Evolutionary conservation across 352 stramenopile species (phyloP).

Genomic region (Pythium insidiosum): DNA sequence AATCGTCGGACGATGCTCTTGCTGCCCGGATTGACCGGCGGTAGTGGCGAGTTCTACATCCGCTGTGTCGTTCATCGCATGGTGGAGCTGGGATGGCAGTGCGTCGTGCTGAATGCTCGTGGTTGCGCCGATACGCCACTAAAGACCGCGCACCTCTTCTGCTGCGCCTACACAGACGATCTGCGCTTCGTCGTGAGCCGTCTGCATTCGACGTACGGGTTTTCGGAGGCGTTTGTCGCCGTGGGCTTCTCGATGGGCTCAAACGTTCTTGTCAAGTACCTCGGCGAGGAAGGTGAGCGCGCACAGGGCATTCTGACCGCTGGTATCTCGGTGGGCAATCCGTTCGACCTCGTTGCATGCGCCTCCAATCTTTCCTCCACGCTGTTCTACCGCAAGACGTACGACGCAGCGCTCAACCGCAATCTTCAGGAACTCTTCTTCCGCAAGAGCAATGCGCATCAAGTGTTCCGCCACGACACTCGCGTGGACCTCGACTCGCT

Average conservation of each 20-base stretch:
- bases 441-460: slow-evolving; percentile 47
- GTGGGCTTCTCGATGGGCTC: slow-evolving; percentile 67
- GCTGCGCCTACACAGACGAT: slow-evolving; percentile 60
- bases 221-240: slow-evolving; percentile 33
- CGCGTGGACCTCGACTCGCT: slow-evolving; percentile 36
- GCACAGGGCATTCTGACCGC: slow-evolving; percentile 23
- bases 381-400: slow-evolving; percentile 47
- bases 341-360: slow-evolving; percentile 49
- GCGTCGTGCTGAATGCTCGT: slow-evolving; percentile 67
- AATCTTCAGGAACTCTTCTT: slow-evolving; percentile 58
- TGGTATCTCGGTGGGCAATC: slow-evolving; percentile 58
- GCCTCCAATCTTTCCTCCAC: slow-evolving; percentile 30
- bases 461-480: slow-evolving; percentile 38
- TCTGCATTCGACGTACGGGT: slow-evolving; percentile 30
- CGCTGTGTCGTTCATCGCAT: slow-evolving; percentile 31
- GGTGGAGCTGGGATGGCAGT: slow-evolving; percentile 42
- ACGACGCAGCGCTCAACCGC: slow-evolving; percentile 35
- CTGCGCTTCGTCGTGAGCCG: slow-evolving; percentile 35
- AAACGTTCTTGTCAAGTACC: slow-evolving; percentile 73
- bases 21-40: slow-evolving; percentile 48
- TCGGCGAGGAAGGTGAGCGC: slow-evolving; percentile 38
- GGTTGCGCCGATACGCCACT: slow-evolving; percentile 56
- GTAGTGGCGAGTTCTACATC: slow-evolving; percentile 64
- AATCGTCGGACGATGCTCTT: slow-evolving; percentile 34
- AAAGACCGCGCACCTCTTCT: slow-evolving; percentile 49